phyloP scores from a whole-genome alignment of 2,329 filamentous ascomycete species.

The Geosmithia morbida region DNA sequence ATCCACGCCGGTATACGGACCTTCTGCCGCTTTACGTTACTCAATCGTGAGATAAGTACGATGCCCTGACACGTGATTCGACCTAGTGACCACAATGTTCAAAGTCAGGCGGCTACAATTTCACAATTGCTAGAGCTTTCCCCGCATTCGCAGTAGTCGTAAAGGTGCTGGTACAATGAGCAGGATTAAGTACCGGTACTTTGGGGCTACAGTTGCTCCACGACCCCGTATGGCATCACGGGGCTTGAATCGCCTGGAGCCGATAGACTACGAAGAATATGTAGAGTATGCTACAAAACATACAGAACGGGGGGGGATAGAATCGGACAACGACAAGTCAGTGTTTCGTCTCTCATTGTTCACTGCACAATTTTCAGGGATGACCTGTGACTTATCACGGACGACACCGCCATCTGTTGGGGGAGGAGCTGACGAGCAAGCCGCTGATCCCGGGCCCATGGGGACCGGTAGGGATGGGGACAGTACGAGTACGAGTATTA shows the following conservation, averaged over 20 bases:
- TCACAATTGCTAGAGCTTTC: constrained; percentile 1
- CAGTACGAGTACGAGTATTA: too few species aligned
- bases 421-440: not conserved
- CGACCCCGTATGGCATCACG: not conserved
- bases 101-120: constrained; percentile 1
- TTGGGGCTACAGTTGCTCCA: not conserved
- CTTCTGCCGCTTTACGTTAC: not conserved
- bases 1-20: not conserved
- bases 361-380: not conserved
- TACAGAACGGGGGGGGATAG: not conserved
- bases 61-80: not conserved
- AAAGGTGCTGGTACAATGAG: not conserved
- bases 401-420: not conserved
- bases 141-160: constrained; percentile 1
- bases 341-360: not conserved
- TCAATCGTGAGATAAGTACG: not conserved
- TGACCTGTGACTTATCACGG: not conserved
- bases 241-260: not conserved
- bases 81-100: not conserved
- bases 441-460: not conserved
- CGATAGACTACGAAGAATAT: not conserved
- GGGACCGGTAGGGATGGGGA: too few species aligned
- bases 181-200: not conserved
- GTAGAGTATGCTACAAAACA: not conserved
- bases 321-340: not conserved